Conservation (phyloP, 495 filamentous ascomycete species). For the Hypoxylon fragiforme region DNA sequence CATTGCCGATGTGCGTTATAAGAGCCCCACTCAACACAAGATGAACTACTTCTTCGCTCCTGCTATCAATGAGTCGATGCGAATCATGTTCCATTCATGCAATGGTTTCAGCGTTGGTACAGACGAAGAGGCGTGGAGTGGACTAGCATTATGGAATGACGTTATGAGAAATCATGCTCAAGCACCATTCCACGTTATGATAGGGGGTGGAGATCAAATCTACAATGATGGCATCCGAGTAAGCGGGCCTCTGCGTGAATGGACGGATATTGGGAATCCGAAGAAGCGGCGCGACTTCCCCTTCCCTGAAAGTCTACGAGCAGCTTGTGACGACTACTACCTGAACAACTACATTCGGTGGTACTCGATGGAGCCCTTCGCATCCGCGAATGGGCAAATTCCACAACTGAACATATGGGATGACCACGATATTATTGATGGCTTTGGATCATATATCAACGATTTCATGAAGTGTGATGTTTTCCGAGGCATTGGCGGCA, state of each 20-base stretch:
- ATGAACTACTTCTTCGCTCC: conserved; percentile 72
- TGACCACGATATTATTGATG: conserved; percentile 90
- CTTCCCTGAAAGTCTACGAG: conserved; percentile 73
- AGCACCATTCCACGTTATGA: conserved; percentile 89
- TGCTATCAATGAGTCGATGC: conserved; percentile 79
- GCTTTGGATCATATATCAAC: conserved; percentile 90
- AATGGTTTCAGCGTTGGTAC: conserved; percentile 96
- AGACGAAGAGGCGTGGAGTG: conserved; percentile 81
- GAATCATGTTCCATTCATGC: conserved; percentile 94
- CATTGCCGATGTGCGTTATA: conserved; percentile 53
- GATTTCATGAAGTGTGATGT: conserved; percentile 91
- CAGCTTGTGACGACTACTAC: conserved; percentile 85
- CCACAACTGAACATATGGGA: conserved; percentile 95
- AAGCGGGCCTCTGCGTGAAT: conserved; percentile 72
- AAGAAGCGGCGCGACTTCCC: conserved; percentile 76
- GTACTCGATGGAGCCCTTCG: conserved; percentile 85
- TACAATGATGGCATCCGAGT: conserved; percentile 92
- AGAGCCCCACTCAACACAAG: conserved; percentile 48
- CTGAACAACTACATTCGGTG: conserved; percentile 85
- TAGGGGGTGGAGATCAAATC: conserved; percentile 94
- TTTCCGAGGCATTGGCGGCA: conserved; percentile 87
- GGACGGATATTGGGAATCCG: conserved; percentile 82
- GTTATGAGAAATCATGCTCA: conserved; percentile 71
- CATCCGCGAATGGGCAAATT: conserved; percentile 80
- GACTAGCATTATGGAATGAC: conserved; percentile 87